These are phyloP conservation scores for Immersiella caudata DNA, from an alignment of 495 filamentous ascomycete genomes.

Conservation along the genomic window DNA sequence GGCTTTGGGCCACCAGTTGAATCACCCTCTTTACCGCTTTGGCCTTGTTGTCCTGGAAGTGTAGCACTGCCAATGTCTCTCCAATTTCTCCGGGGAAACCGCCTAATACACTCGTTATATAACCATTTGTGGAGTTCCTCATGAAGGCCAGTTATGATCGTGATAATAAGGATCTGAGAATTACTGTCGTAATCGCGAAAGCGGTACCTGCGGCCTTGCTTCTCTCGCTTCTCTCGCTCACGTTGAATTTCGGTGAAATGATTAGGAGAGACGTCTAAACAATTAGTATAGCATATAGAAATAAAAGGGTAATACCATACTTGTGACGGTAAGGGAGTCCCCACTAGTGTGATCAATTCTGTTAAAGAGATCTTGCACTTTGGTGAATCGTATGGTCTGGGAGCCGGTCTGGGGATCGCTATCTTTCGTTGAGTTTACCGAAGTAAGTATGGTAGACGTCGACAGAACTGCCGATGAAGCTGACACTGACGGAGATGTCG, in stretches of 20 bases:
- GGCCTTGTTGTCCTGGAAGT: conserved; percentile 13
- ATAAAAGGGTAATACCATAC: conserved; percentile 18
- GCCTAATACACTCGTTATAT: no score
- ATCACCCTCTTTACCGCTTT: no score
- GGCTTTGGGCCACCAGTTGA: conserved; percentile 31
- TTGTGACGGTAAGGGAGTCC: conserved; percentile 21
- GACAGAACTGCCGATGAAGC: conserved; percentile 5
- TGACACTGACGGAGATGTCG: neutral
- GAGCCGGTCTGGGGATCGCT: neutral
- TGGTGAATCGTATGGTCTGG: neutral
- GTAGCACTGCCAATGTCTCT: neutral
- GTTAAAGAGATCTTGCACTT: conserved; percentile 19
- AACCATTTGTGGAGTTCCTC: no score
- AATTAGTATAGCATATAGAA: conserved; percentile 23
- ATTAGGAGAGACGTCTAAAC: conserved; percentile 22
- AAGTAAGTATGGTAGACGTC: neutral
- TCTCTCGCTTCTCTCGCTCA: conserved; percentile 22
- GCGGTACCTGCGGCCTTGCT: conserved; percentile 27
- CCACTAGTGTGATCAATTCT: conserved; percentile 14
- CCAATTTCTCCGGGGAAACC: no score
- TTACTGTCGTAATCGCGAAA: conserved; percentile 26
- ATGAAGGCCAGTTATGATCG: no score
- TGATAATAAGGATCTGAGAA: no score
- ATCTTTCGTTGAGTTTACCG: neutral
- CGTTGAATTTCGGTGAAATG: conserved; percentile 26